Evolutionary conservation across 805 yeast species (phyloP), one percentile per base, ranked within the genome.

Genomic region (Nematodospora valgi): DNA sequence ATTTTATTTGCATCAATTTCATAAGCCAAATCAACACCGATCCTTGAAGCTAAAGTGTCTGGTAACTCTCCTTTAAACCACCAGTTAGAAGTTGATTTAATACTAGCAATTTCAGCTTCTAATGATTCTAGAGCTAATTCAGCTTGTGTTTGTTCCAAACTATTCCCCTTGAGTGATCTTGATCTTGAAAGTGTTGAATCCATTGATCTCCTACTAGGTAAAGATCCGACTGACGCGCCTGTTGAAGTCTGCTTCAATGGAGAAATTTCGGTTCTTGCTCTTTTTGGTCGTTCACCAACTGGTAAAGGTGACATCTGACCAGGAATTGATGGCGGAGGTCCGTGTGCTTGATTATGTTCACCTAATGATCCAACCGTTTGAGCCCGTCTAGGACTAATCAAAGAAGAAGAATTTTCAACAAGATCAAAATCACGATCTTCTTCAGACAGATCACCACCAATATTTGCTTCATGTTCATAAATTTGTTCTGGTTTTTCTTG

Each of bases 21-120:
- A 53, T 58, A 78, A 12, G 75, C 63, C 20, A 80, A 52, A 14
- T 80, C 83, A 27, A 56, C 64, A 2, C 74, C 73, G 14, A 61
- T 56, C 32, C 59, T 63, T 1, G 54, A 19, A 2, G 61, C 55
- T 17, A 80, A 52, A 12, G 62, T 51, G 0, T 76, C 73, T 2
- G 95, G 95, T 5, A 80, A 60, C 6, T 71, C 70, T 11, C 72
- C 65, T 8, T 59, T 59, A 11, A 76, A 45, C 91, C 93, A 86
- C 96, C 96, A 88, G 12, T 57, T 59, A 2, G 69, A 46, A 7
- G 45, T 30, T 3, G 49, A 50, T 5, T 44, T 45, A n/a, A 57
- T 45, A 28, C 52, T 51, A 7, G 48, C 56, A 12, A 64, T 37
- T 39, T 65, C 70, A 19, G 35, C 41, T 30, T 61, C 59, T 16